phyloP scores from a whole-genome alignment of 768 basidiomycete species.

The Boletales sp. region DNA sequence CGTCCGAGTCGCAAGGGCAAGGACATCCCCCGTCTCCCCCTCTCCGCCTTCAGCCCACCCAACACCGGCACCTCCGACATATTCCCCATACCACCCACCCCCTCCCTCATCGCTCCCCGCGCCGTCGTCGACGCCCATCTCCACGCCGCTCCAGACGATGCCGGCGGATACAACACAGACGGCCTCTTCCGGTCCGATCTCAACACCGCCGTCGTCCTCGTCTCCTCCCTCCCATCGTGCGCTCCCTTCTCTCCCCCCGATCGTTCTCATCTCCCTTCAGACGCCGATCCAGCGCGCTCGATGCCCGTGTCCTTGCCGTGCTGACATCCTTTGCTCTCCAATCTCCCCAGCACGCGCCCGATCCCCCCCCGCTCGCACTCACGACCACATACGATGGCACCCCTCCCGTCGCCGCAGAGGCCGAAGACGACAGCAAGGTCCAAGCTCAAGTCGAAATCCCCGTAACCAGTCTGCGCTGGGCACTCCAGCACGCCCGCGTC shows the following conservation, averaged over 20 bases:
- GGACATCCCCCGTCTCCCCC: conserved; percentile 65
- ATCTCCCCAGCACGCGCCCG: conserved; percentile 38
- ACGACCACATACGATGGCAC: conserved; percentile 52
- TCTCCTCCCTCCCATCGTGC: conserved; percentile 44
- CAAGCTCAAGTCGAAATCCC: conserved; percentile 33
- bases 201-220: conserved; percentile 58
- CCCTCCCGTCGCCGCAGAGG: conserved; percentile 33
- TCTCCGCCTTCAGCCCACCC: conserved; percentile 73
- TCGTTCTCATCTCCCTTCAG: conserved; percentile 9
- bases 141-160: conserved; percentile 27
- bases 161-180: conserved; percentile 28
- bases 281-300: conserved; percentile 13
- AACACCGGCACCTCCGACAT: conserved; percentile 62
- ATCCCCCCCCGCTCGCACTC: conserved; percentile 37
- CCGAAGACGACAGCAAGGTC: conserved; percentile 14
- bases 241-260: background rate
- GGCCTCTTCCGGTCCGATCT: conserved; percentile 39
- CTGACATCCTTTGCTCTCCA: conserved; percentile 60
- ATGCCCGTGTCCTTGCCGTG: conserved; percentile 50
- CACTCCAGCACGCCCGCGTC: conserved; percentile 55
- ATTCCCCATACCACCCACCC: conserved; percentile 67
- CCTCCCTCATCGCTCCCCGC: conserved; percentile 60
- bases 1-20: conserved; percentile 63
- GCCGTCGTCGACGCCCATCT: conserved; percentile 69
- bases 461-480: conserved; percentile 60